Evolutionary conservation across 169 alveolate species (phyloP), one percentile per base, ranked within the genome.

Genomic region (Miamiensis avidus): DNA sequence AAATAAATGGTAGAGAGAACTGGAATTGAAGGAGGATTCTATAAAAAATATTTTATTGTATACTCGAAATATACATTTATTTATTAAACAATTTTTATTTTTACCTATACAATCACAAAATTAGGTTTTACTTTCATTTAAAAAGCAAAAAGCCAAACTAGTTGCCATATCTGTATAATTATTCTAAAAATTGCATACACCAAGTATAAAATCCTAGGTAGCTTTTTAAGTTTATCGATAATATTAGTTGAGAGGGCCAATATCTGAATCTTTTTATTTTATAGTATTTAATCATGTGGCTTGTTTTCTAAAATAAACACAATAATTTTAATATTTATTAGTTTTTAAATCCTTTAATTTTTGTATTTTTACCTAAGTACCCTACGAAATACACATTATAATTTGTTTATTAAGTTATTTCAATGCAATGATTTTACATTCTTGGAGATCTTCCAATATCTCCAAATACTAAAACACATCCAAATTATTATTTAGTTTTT

Each of bases 21-120:
- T 0, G 99, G 99, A 1, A 97, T 91, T 27, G 98, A 93, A 11
- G 99, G 99, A n/a, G 99, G 99, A 89, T 93, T 95, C 89, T 97
- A 97, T 31, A 31, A 27, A 32, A 25, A 0, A 20, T 16, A 78
- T 1, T 4, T 33, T 33, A 25, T 31, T 0, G 33, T 75, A 75
- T 75, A 29, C 4, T 6, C 11, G 29, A 6, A 29, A 75, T 26
- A 29, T 75, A 29, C 4, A 75, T 75, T 20, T 75, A 75, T 26
- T 6, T 6, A 75, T 75, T 75, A 29, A 34, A 26, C 69, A 49
- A n/a, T 32, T 27, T 34, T 34, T n/a, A n/a, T n/a, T 29, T n/a
- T 79, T 79, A 79, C 84, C 31, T 79, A 74, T 16, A 79, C 65
- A n/a, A 79, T 49, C 28, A 79, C 75, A 64, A 79, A 79, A 4